Conservation (phyloP, 768 basidiomycete genomes). For the Termitomyces sp. region DNA sequence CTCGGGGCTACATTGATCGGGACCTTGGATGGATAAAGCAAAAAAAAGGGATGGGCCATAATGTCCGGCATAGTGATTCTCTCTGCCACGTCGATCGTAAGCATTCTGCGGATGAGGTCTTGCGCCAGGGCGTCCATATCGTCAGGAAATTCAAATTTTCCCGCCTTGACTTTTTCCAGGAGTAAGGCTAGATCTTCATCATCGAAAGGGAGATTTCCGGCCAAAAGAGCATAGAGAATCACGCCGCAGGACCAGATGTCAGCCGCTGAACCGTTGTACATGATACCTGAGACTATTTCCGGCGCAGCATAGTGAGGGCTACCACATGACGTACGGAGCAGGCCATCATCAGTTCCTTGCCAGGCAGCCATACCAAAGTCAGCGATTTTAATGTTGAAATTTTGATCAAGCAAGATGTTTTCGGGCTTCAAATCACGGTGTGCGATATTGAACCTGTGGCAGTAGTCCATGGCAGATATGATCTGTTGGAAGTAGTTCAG, state of each 20-base stretch:
- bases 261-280: slow-evolving; percentile 81
- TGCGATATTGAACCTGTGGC: slow-evolving; percentile 90
- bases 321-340: slow-evolving; percentile 82
- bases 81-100: slow-evolving; percentile 64
- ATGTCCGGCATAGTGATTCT: slow-evolving; percentile 85
- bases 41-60: slow-evolving; percentile 74
- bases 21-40: slow-evolving; percentile 44
- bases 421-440: slow-evolving; percentile 95
- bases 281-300: slow-evolving; percentile 78
- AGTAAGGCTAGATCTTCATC: slow-evolving; percentile 76
- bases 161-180: slow-evolving; percentile 76
- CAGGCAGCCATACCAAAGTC: slow-evolving; percentile 98
- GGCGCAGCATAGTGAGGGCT: slow-evolving; percentile 95
- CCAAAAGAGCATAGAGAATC: slow-evolving; percentile 85
- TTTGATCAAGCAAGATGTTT: slow-evolving; percentile 80
- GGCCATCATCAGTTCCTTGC: slow-evolving; percentile 53
- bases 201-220: slow-evolving; percentile 88
- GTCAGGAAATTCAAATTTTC: slow-evolving; percentile 67
- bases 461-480: slow-evolving; percentile 86
- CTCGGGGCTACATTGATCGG: slow-evolving; percentile 43
- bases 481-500: slow-evolving; percentile 91
- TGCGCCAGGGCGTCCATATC: slow-evolving; percentile 66
- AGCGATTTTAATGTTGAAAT: slow-evolving; percentile 88
- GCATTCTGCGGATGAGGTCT: slow-evolving; percentile 77
- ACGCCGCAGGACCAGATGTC: slow-evolving; percentile 98